Percentiles rank a stretch among this genome's conserved stretches.
Conservation (phyloP, 129 eudicot genomes). For the Saussurea involucrata region DNA sequence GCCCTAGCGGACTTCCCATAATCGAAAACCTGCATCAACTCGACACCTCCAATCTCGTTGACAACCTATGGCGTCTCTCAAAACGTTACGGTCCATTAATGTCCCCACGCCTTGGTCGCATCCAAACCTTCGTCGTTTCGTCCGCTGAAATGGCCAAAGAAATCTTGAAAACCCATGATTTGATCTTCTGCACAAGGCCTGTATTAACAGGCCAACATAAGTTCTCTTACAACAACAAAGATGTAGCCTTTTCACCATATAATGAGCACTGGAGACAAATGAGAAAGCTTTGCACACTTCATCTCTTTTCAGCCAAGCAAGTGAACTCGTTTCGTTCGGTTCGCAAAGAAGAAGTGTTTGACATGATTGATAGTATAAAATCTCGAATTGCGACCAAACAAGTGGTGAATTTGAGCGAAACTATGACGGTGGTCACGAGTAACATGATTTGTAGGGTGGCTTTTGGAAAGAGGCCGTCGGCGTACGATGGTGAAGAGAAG, state of each 20-base stretch:
- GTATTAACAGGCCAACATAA: not conserved
- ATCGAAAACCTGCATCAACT: slow-evolving; percentile 5
- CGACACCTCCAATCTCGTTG: not conserved
- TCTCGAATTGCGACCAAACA: not conserved
- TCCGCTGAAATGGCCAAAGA: not conserved
- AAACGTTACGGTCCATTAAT: not conserved
- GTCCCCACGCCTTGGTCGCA: not conserved
- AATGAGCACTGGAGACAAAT: not conserved
- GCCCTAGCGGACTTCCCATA: slow-evolving; percentile 15
- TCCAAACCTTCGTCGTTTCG: not conserved
- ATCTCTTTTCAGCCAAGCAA: not conserved
- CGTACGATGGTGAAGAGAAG: not conserved
- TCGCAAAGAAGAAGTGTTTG: not conserved
- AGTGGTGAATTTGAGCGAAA: not conserved
- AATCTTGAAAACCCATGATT: not conserved
- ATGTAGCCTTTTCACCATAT: not conserved
- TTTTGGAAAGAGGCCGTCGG: not conserved
- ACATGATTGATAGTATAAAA: not conserved
- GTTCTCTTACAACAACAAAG: not conserved
- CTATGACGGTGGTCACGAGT: not conserved
- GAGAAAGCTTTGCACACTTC: slow-evolving; percentile 2
- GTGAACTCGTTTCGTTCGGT: not conserved
- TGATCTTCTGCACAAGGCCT: not conserved
- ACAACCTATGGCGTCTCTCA: slow-evolving; percentile 4
- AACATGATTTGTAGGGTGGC: slow-evolving; percentile 18